Conservation (phyloP, 2,329 filamentous ascomycete genomes). For the Penicillium crustosum region DNA sequence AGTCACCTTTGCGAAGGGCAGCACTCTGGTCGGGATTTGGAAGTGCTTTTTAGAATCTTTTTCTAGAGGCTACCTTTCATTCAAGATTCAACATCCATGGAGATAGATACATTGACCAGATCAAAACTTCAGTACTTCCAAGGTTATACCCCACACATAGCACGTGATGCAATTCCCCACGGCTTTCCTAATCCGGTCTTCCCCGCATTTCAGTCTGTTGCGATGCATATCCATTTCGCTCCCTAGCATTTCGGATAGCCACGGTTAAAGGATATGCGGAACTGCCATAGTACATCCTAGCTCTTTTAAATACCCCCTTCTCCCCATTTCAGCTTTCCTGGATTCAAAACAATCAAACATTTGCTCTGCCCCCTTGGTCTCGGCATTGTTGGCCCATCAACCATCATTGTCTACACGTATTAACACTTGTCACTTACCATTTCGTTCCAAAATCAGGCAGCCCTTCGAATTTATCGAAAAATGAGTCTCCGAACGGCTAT, state of each 20-base stretch:
- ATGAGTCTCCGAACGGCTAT: slow-evolving; percentile 17
- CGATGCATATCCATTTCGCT: background rate
- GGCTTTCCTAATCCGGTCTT: slow-evolving; percentile 4
- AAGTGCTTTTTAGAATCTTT: background rate
- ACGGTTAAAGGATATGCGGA: slow-evolving; percentile 11
- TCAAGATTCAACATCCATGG: background rate
- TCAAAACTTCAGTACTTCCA: background rate
- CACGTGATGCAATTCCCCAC: slow-evolving; percentile 19
- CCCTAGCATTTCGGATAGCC: slow-evolving; percentile 15
- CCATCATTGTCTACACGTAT: background rate
- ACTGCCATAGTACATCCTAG: background rate
- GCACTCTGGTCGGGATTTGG: background rate
- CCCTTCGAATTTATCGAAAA: background rate
- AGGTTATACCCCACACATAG: background rate
- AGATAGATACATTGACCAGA: background rate
- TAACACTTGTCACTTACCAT: background rate
- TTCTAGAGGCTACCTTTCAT: background rate
- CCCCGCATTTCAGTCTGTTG: slow-evolving; percentile 10
- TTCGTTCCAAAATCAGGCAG: background rate
- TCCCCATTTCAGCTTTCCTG: background rate
- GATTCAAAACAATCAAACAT: background rate
- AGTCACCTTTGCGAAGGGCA: too few species aligned
- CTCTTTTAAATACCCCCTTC: slow-evolving; percentile 4
- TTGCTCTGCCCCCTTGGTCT: background rate
- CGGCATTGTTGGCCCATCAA: background rate